A percentile compares a stretch with the other conserved stretches of the same genome.
Conservation (phyloP, 2,329 filamentous ascomycete genomes). For the Aspergillus pseudoterreus region DNA sequence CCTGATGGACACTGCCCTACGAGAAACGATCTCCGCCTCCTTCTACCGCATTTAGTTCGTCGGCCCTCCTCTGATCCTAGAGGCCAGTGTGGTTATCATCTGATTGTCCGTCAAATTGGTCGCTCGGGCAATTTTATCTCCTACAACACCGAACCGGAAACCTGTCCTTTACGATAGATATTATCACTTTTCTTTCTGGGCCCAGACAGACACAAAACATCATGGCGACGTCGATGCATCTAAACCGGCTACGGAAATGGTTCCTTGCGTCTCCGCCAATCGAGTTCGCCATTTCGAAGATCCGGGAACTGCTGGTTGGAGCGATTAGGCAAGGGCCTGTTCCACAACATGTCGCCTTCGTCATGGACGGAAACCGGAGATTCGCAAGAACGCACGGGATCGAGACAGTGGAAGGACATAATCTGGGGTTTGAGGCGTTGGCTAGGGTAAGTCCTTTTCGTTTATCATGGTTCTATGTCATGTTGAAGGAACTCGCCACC, state of each 20-base stretch:
- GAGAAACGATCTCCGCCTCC: conserved; percentile 2
- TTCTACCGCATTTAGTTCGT: conserved; percentile 5
- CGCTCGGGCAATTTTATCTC: neutral
- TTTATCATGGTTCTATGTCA: conserved; percentile 2
- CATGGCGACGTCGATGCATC: conserved; percentile 53
- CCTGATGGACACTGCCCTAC: conserved; percentile 25
- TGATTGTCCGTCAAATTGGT: neutral
- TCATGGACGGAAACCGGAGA: conserved; percentile 96
- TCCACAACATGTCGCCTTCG: conserved; percentile 95
- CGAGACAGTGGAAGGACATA: conserved; percentile 94
- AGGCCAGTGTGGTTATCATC: neutral
- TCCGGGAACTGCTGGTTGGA: conserved; percentile 82
- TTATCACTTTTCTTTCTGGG: conserved; percentile 2
- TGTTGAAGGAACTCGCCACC: no score
- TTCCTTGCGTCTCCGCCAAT: conserved; percentile 82
- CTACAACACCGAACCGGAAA: neutral
- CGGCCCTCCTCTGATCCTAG: neutral
- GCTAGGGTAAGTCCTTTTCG: conserved; percentile 61
- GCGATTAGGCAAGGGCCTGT: conserved; percentile 86
- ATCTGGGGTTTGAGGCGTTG: conserved; percentile 90
- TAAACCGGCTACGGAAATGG: conserved; percentile 66
- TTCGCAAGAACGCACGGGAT: conserved; percentile 89
- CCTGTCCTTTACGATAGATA: neutral
- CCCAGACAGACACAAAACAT: conserved; percentile 6
- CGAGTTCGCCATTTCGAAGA: conserved; percentile 77